These are phyloP conservation scores for Dendrocalamus latiflorus DNA, from an alignment of 202 grass and related monocot genomes.

Conservation along the genomic window DNA sequence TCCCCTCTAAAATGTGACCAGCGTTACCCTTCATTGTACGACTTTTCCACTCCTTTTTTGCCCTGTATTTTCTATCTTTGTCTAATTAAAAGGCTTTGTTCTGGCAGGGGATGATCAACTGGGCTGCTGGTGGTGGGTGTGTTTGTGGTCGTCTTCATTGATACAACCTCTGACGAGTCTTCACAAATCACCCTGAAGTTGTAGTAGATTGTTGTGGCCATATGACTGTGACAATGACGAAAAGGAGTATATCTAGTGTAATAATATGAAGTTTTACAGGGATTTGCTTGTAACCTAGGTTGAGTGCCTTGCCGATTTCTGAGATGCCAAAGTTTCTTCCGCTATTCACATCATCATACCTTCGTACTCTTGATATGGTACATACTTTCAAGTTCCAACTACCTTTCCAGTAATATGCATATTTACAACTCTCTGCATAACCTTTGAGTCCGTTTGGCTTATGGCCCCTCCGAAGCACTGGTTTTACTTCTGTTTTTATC, in stretches of 20 bases:
- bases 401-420: background rate
- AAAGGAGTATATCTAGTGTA: conserved; percentile 26
- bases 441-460: background rate
- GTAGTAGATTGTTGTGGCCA: conserved; percentile 16
- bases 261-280: conserved; percentile 39
- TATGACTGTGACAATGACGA: conserved; percentile 36
- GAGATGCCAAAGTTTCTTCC: conserved; percentile 19
- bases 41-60: background rate
- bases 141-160: background rate
- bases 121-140: background rate
- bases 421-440: conserved; percentile 24
- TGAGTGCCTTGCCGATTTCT: background rate
- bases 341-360: background rate
- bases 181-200: background rate
- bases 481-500: background rate
- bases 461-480: background rate
- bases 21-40: background rate
- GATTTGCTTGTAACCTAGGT: conserved; percentile 12
- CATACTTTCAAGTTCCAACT: no score
- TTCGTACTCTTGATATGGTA: no score
- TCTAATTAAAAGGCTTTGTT: conserved; percentile 8
- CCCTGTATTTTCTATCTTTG: background rate
- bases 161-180: conserved; percentile 7
- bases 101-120: conserved; percentile 37
- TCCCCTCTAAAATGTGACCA: no score